Base-by-base conservation (phyloP, 371 early-diverging fungal genomes). In the Phascolomyces articulosus region DNA sequence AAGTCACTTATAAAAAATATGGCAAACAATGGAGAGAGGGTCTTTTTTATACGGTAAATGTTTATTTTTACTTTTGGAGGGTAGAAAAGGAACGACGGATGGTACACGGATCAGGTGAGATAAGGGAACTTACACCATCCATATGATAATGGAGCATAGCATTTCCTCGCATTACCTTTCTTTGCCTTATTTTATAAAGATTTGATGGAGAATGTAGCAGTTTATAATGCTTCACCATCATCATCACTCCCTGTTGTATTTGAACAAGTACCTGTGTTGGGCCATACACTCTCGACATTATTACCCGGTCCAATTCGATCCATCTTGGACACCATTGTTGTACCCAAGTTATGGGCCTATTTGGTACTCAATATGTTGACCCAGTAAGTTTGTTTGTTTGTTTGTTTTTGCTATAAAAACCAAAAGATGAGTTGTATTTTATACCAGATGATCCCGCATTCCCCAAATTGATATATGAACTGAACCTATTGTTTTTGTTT, bases 21-120 rank as follows among this genome's bases (percentile, higher is more conserved):
- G 93, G 94, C 16, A 87, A 91, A 26, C 86, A 91, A 53, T 96
- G 96, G 96, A 83, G 91, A 27, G 96, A 96, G 70, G 93, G 93
- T 0, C 73, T 96, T 40, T 96, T 96, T 67, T 96, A 95, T 65
- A 92, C 90, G 9, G 90, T 90, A 84, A 67, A 75, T 15, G 3
- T 31, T 31, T 31, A 6, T 31, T 31, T 31, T 31, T 31, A 6
- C 10, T 31, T 31, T 31, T 31, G 34, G 34, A 11, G 34, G 34
- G 34, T 6, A 11, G 34, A 11, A 11, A 2, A 11, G 2, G 34
- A 34, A 11, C 9, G 34, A 34, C 9, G 34, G 2, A 9, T 34
- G 2, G 11, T 9, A 11, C 6, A 11, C 6, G 0, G 34, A 34
- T 11, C 34, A 34, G 11, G 6, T 34, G 34, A 2, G 2, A 34